These are phyloP conservation scores for Coniochaeta sp. DNA, from an alignment of 2,329 filamentous ascomycete genomes.

Conservation along the genomic window DNA sequence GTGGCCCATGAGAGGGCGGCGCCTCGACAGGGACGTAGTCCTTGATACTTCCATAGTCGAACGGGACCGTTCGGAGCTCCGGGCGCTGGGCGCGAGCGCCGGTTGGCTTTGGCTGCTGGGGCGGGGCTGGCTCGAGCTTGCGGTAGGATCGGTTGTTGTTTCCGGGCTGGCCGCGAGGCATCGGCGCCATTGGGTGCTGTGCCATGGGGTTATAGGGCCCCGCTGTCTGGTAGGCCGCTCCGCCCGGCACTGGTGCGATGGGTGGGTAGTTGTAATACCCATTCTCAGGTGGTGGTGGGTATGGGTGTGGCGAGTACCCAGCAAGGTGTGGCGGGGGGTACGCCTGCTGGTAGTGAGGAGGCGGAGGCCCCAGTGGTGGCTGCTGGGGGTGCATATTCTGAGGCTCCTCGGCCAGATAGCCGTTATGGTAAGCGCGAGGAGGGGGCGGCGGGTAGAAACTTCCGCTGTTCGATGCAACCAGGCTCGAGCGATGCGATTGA, in stretches of 20 bases:
- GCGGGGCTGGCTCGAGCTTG: conserved; percentile 52
- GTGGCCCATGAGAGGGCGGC: conserved; percentile 48
- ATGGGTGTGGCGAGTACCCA: conserved; percentile 7
- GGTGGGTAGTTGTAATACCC: background rate
- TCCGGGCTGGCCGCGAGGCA: conserved; percentile 8
- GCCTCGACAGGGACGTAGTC: conserved; percentile 49
- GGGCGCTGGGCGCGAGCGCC: background rate
- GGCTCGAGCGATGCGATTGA: conserved; percentile 11
- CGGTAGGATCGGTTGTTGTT: conserved; percentile 34
- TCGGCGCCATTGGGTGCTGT: conserved; percentile 4
- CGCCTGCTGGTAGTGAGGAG: conserved; percentile 5
- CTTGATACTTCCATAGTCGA: conserved; percentile 49
- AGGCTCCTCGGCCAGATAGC: conserved; percentile 24
- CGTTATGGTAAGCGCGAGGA: conserved; percentile 26
- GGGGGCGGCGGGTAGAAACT: conserved; percentile 26
- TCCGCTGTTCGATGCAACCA: conserved; percentile 26
- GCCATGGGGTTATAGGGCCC: conserved; percentile 9
- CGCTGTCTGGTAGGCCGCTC: background rate
- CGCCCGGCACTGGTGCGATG: background rate
- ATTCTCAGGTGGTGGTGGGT: conserved; percentile 8
- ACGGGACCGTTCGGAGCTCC: conserved; percentile 52
- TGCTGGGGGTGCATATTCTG: conserved; percentile 16
- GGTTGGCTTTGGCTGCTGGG: conserved; percentile 30
- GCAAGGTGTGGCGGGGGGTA: conserved; percentile 8
- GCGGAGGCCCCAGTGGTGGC: background rate